Base-by-base conservation (phyloP, 805 yeast genomes). In the Monosporozyma unispora region DNA sequence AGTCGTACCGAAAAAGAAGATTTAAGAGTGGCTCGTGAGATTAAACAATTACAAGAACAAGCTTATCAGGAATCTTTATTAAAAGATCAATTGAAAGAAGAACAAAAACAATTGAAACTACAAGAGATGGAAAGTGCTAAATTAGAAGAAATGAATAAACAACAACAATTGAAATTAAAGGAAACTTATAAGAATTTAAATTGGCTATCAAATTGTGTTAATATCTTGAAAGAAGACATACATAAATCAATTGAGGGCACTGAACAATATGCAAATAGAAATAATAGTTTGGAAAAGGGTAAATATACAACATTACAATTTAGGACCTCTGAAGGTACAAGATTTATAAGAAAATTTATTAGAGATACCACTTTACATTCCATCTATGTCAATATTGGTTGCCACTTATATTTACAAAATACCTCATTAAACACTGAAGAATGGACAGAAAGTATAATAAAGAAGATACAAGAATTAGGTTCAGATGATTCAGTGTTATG, bases 1-100 rank as follows among this genome's bases (percentile, higher is more conserved):
- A 84, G 82, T 47, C 71, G 84, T 52, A 65, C 71, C 5, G 91
- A 84, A 57, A 74, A 75, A 46, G 74, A 79, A 50, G 87, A 84
- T 51, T 68, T 79, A 46, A 77, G 76, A 42, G 64, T 75, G 52
- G 73, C 82, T 33, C 79, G 88, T 58, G 68, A 76, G 27, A 67
- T 85, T 18, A 75, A 79, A 54, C 75, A 78, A 55, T 74, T 79
- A 53, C 93, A 85, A 62, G 88, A 84, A 55, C 68, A 70, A 45
- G 87, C 87, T 18, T 86, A 80, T 58, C 74, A 79, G 54, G 76
- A 73, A 52, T 80, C 88, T 0, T 66, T 85, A 46, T 67, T 74
- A 33, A 71, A 69, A 44, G 93, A 86, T 64, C 73, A 70, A 54
- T 55, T 72, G 40, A 80, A 82, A 57, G 77, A 76, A 58, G 65